Percentiles rank a stretch among this genome's conserved stretches.
phyloP scores from a whole-genome alignment of 495 filamentous ascomycete species.

The Penicillium bialowiezense region DNA sequence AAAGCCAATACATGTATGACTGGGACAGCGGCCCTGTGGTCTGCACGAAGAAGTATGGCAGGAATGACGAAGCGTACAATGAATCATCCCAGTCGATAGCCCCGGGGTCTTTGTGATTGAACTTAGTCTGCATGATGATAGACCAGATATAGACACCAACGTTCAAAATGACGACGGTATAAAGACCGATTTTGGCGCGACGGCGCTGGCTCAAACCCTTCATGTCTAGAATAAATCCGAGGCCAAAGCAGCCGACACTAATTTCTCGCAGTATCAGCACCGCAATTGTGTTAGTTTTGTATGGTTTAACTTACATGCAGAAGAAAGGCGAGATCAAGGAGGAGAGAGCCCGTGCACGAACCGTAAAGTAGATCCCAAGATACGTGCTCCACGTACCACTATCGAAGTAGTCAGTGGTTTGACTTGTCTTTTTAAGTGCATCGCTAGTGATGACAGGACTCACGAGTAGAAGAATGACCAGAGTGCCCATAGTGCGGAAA shows the following conservation, averaged over 20 bases:
- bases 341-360: constrained; percentile 28
- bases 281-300: neutral
- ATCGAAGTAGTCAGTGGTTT: constrained; percentile 5
- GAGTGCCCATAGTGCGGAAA: constrained; percentile 26
- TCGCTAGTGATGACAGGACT: neutral
- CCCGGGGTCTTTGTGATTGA: constrained; percentile 23
- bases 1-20: constrained; percentile 33
- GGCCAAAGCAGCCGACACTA: constrained; percentile 31
- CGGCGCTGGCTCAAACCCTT: constrained; percentile 27
- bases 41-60: constrained; percentile 33
- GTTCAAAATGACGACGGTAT: constrained; percentile 27
- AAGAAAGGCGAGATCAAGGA: constrained; percentile 32
- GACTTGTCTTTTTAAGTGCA: neutral
- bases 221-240: constrained; percentile 32
- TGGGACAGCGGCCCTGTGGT: constrained; percentile 29
- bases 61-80: constrained; percentile 24
- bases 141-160: constrained; percentile 31
- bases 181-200: constrained; percentile 28
- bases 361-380: constrained; percentile 28
- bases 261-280: neutral
- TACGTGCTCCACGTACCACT: constrained; percentile 30
- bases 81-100: constrained; percentile 25
- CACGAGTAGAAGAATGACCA: constrained; percentile 35
- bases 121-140: constrained; percentile 28
- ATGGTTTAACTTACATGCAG: constrained; percentile 24